phyloP scores from a whole-genome alignment of 1,284 basidiomycete genomes.

The Naganishia sp. region DNA sequence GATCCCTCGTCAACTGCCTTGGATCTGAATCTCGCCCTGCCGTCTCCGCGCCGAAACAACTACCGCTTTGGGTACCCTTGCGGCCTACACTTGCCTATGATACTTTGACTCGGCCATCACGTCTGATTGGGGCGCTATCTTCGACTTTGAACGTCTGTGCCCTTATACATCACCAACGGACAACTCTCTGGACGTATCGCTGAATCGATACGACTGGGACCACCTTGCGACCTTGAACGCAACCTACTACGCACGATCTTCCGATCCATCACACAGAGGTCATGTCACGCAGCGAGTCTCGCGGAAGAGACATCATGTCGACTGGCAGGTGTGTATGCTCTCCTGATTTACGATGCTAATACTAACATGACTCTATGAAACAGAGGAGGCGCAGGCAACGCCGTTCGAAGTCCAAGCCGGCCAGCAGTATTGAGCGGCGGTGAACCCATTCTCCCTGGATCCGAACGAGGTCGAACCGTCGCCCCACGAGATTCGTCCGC shows the following conservation, averaged over 20 bases:
- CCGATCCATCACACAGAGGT: constrained; percentile 32
- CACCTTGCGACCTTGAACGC: background rate
- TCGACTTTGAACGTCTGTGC: background rate
- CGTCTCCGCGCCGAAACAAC: background rate
- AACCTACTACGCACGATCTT: background rate
- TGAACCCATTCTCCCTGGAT: constrained; percentile 40
- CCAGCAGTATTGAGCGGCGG: constrained; percentile 38
- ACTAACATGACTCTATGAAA: background rate
- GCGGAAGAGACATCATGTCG: constrained; percentile 47
- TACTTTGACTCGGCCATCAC: background rate
- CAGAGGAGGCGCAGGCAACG: constrained; percentile 51
- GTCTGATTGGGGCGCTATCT: background rate
- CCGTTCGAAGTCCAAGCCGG: constrained; percentile 46
- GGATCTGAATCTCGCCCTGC: constrained; percentile 3
- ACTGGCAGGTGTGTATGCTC: constrained; percentile 43
- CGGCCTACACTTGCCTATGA: background rate
- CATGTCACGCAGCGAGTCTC: constrained; percentile 41
- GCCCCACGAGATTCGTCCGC: constrained; percentile 37
- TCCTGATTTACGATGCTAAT: background rate
- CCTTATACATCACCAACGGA: too few relatives aligned
- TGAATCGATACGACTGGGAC: background rate
- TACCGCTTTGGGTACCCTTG: constrained; percentile 1
- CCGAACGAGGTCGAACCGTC: constrained; percentile 49
- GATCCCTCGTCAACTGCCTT: constrained; percentile 1
- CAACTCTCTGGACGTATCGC: background rate